A percentile compares a stretch with the other conserved stretches of the same genome.
phyloP scores from a whole-genome alignment of 345 rosid genomes.

The Cardamine chenopodiifolia region DNA sequence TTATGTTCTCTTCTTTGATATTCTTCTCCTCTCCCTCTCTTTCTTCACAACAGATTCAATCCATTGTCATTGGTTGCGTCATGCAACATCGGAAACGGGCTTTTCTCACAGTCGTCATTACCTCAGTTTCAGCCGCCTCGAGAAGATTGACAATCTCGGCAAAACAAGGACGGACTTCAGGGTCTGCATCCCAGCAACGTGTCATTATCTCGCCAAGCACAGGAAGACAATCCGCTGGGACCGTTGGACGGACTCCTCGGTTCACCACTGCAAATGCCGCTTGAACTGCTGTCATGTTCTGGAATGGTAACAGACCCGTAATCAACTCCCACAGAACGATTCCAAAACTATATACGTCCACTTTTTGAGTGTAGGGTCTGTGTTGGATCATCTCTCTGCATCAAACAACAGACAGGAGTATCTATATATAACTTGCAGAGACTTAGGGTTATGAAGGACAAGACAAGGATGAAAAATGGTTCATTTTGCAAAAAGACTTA shows the following conservation, averaged over 20 bases:
- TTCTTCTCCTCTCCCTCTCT: constrained; percentile 13
- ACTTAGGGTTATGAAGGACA: constrained; percentile 1
- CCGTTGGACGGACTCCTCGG: constrained; percentile 48
- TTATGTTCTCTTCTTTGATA: constrained; percentile 31
- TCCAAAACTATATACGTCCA: constrained; percentile 63
- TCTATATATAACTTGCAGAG: constrained; percentile 11
- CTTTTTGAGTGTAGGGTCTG: constrained; percentile 60
- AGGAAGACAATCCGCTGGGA: constrained; percentile 49
- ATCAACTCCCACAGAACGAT: constrained; percentile 63
- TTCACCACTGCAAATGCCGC: constrained; percentile 53
- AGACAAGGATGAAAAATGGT: constrained; percentile 15
- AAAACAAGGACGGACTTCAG: constrained; percentile 51
- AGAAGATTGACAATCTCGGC: constrained; percentile 48
- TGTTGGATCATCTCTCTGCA: constrained; percentile 66
- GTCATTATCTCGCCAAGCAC: constrained; percentile 52
- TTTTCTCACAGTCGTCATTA: constrained; percentile 47
- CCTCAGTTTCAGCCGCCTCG: constrained; percentile 48
- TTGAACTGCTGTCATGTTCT: constrained; percentile 50
- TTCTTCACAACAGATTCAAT: constrained; percentile 34
- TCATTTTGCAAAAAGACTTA: constrained; percentile 3
- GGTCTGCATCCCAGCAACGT: constrained; percentile 53
- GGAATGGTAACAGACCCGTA: constrained; percentile 50
- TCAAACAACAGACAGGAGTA: constrained; percentile 5
- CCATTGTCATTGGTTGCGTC: constrained; percentile 52
- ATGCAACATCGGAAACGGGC: constrained; percentile 59